Percentiles rank a stretch among this genome's conserved stretches.
Evolutionary conservation across 768 basidiomycete genomes (phyloP).

Genomic region (Melanogaster broomeanus): DNA sequence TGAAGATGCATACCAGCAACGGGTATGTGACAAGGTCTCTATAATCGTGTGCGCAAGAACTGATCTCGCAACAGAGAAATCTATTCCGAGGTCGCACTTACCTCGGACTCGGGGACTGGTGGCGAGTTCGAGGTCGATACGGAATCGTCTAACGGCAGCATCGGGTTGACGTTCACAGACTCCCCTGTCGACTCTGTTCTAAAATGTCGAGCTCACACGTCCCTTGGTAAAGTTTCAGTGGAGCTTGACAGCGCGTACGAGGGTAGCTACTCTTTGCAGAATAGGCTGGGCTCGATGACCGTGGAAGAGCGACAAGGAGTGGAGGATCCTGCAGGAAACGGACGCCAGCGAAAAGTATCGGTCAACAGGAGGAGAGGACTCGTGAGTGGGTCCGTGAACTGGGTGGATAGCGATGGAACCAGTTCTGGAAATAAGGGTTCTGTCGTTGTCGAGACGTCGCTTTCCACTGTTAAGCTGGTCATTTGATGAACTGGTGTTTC

Average conservation of each 20-base stretch:
- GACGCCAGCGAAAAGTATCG: slow-evolving; percentile 32
- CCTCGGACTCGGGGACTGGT: slow-evolving; percentile 27
- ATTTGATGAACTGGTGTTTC: slow-evolving; percentile 16
- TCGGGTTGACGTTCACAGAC: slow-evolving; percentile 30
- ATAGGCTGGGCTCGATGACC: slow-evolving; percentile 18
- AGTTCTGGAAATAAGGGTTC: slow-evolving; percentile 15
- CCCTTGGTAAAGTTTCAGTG: slow-evolving; percentile 25
- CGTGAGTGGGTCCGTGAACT: slow-evolving; percentile 22
- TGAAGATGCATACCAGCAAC: slow-evolving; percentile 42
- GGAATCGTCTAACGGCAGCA: slow-evolving; percentile 27
- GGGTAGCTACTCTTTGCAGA: slow-evolving; percentile 38
- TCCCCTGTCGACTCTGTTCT: slow-evolving; percentile 40
- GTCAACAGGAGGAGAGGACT: slow-evolving; percentile 1
- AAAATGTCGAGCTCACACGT: slow-evolving; percentile 29
- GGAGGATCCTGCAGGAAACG: slow-evolving; percentile 37
- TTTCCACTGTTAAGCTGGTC: slow-evolving; percentile 12
- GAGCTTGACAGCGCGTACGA: slow-evolving; percentile 42
- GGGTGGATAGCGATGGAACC: slow-evolving; percentile 23
- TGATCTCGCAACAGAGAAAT: slow-evolving; percentile 19
- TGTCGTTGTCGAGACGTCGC: slow-evolving; percentile 14
- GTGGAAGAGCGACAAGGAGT: slow-evolving; percentile 21
- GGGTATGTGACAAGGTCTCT: slow-evolving; percentile 33
- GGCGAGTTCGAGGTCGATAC: slow-evolving; percentile 36
- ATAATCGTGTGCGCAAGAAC: background rate
- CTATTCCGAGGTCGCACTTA: slow-evolving; percentile 28